A percentile compares a stretch with the other conserved stretches of the same genome.
These are phyloP conservation scores for Neurospora sp. DNA, from an alignment of 495 filamentous ascomycete species.

Conservation along the genomic window DNA sequence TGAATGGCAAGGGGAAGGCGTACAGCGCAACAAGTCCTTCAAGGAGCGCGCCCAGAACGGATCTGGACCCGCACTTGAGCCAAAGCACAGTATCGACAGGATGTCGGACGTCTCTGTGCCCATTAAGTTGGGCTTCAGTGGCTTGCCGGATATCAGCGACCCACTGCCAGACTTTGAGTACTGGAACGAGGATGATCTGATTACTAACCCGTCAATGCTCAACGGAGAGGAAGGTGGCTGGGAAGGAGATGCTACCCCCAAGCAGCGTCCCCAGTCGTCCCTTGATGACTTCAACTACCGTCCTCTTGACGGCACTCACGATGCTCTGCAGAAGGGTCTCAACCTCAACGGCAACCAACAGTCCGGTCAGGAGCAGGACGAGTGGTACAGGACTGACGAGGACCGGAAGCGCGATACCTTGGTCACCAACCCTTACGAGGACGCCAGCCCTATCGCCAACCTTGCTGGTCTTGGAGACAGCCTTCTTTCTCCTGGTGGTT, in stretches of 20 bases:
- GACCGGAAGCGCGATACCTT: slow-evolving; percentile 48
- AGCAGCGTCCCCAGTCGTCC: slow-evolving; percentile 25
- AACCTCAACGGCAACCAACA: slow-evolving; percentile 34
- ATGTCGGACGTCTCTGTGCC: slow-evolving; percentile 47
- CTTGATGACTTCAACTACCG: slow-evolving; percentile 25
- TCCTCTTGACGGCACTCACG: slow-evolving; percentile 14
- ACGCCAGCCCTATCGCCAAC: slow-evolving; percentile 41
- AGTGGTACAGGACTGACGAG: slow-evolving; percentile 44
- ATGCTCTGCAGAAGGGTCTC: slow-evolving; percentile 13
- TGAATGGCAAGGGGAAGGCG: slow-evolving; percentile 25
- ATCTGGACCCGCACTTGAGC: slow-evolving; percentile 47
- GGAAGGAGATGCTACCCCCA: slow-evolving; percentile 28
- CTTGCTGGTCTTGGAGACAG: slow-evolving; percentile 38
- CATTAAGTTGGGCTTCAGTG: slow-evolving; percentile 50
- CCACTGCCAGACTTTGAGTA: slow-evolving; percentile 60
- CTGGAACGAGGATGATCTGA: slow-evolving; percentile 47
- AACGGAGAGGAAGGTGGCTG: slow-evolving; percentile 26
- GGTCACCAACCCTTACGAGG: slow-evolving; percentile 49
- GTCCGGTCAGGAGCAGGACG: slow-evolving; percentile 39
- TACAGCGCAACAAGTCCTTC: slow-evolving; percentile 41
- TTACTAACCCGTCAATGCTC: slow-evolving; percentile 31
- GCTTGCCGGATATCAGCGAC: slow-evolving; percentile 49
- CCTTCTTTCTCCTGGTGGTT: slow-evolving; percentile 31
- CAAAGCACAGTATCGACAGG: slow-evolving; percentile 65
- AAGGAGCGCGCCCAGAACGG: slow-evolving; percentile 44